phyloP scores from a whole-genome alignment of 495 filamentous ascomycete genomes.

The Podospora australis region DNA sequence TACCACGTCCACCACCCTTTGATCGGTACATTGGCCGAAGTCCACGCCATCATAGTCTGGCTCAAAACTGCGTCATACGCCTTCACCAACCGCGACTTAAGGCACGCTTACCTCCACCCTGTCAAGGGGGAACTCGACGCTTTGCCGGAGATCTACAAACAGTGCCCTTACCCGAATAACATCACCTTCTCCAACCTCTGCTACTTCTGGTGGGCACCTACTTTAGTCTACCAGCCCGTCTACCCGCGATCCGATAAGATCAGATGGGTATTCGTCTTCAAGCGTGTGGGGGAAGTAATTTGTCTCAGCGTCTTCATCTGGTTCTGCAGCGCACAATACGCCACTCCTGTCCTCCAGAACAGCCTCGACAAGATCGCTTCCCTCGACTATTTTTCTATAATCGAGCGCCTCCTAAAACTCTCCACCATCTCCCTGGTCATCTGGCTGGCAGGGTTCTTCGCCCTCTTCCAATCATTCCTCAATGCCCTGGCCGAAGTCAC shows the following conservation, averaged over 20 bases:
- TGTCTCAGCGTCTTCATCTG: constrained; percentile 81
- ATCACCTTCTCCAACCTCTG: constrained; percentile 77
- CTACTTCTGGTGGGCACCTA: constrained; percentile 98
- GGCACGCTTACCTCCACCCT: constrained; percentile 76
- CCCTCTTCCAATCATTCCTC: constrained; percentile 81
- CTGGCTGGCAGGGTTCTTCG: constrained; percentile 96
- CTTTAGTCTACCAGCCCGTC: constrained; percentile 91
- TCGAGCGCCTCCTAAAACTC: constrained; percentile 88
- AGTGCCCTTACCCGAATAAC: constrained; percentile 86
- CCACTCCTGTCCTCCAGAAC: constrained; percentile 80
- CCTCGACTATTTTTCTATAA: constrained; percentile 73
- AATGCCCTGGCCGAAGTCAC: constrained; percentile 90
- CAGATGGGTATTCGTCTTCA: constrained; percentile 78
- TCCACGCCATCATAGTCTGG: constrained; percentile 93
- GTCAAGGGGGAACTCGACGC: constrained; percentile 48
- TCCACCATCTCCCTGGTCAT: constrained; percentile 89
- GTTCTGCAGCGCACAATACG: constrained; percentile 89
- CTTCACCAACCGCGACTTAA: constrained; percentile 91
- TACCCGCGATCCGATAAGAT: constrained; percentile 77
- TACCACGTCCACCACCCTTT: constrained; percentile 84
- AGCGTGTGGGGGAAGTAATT: constrained; percentile 69
- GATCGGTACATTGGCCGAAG: constrained; percentile 82
- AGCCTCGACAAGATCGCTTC: constrained; percentile 76
- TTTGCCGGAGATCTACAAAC: constrained; percentile 69
- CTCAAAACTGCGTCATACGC: constrained; percentile 94